Conservation (phyloP, 179 eudicot genomes). For the Beta lomatogona region DNA sequence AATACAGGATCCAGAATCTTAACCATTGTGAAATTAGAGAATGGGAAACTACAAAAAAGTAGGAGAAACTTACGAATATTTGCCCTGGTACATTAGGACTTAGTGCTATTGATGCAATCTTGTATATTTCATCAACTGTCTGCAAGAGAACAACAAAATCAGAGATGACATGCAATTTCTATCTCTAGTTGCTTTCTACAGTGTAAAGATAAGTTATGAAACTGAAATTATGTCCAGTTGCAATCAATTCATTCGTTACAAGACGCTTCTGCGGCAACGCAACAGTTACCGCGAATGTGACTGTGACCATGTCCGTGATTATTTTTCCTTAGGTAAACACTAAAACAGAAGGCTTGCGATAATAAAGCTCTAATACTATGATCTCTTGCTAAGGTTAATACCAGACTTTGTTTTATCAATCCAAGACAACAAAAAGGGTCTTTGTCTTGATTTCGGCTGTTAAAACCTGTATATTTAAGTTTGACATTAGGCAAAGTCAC, state of each 20-base stretch:
- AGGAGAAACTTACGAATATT: conserved; percentile 75
- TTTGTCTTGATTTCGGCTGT: background rate
- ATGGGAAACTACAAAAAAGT: background rate
- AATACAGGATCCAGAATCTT: conserved; percentile 6
- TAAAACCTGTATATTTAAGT: background rate
- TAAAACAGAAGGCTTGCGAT: too few species aligned
- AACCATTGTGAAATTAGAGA: background rate
- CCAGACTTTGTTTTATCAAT: background rate
- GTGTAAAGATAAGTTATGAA: background rate
- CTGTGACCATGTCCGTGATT: background rate
- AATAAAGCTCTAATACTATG: background rate
- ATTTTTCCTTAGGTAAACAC: too few species aligned
- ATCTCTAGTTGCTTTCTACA: background rate
- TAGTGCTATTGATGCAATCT: conserved; percentile 87
- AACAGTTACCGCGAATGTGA: background rate
- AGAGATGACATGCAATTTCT: background rate
- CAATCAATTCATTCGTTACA: background rate
- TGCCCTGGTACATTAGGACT: conserved; percentile 96
- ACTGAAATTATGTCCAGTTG: background rate
- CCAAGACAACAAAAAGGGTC: background rate
- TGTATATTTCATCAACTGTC: conserved; percentile 96
- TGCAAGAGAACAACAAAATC: conserved; percentile 38
- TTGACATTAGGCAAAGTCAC: background rate
- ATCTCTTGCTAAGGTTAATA: background rate
- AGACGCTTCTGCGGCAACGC: too few species aligned